Evolutionary conservation across 192 early-diverging fungal species (phyloP), one percentile per base, ranked within the genome.

Genomic region (Podila epigama): DNA sequence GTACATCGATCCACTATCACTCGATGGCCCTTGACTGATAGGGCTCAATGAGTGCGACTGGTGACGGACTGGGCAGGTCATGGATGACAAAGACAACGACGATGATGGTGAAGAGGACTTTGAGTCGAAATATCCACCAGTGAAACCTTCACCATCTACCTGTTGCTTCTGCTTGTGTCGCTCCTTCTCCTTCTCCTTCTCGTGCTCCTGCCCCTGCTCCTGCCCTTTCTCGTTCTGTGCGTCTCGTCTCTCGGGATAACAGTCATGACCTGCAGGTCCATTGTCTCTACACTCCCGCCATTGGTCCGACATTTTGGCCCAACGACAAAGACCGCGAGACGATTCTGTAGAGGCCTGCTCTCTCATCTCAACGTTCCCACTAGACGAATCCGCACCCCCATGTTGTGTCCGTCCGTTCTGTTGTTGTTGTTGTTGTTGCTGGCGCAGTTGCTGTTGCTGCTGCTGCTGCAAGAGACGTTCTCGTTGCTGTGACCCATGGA

Each of bases 401-500:
- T n/a, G n/a, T n/a, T n/a, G n/a, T n/a, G n/a, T n/a, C n/a, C n/a
- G n/a, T n/a, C n/a, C n/a, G n/a, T n/a, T n/a, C n/a, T n/a, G n/a
- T n/a, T n/a, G n/a, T n/a, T n/a, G n/a, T n/a, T n/a, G 59, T 22
- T 31, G 35, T 3, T 33, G 39, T 7, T 59, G 60, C 54, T 53
- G 9, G 16, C 60, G 75, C 15, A 35, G 41, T 31, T 60, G 61
- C 7, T 51, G 39, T 2, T 22, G n/a, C 15, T 60, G 58, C 0
- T 33, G 44, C 16, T 35, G 31, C 44, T 64, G 58, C 7, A 66
- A 68, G 13, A 61, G 28, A 12, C 65, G 77, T 18, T 66, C 68
- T 11, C 63, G 63, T 31, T 70, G 77, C 56, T 58, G 53, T 7
- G 59, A 63, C 28, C 73, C 73, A 61, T 77, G 73, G 0, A 77